Percentiles rank a stretch among this genome's conserved stretches.
phyloP scores from a whole-genome alignment of 805 yeast genomes.

The Metschnikowia kunwiensis region DNA sequence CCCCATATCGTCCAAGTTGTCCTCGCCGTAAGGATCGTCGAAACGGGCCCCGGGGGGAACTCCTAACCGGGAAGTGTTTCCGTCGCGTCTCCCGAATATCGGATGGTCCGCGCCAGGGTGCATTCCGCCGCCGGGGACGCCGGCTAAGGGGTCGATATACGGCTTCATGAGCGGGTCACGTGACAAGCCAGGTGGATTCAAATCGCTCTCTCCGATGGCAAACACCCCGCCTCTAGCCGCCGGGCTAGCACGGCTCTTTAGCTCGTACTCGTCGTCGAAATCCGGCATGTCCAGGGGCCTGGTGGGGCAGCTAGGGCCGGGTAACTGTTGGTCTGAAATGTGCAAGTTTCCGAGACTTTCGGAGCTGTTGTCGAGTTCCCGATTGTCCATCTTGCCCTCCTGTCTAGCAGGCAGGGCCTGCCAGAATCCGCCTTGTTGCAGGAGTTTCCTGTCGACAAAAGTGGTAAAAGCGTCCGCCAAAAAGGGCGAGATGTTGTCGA shows the following conservation, averaged over 20 bases:
- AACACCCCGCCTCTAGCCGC: slow-evolving; percentile 18
- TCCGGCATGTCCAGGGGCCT: slow-evolving; percentile 46
- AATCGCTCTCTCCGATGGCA: slow-evolving; percentile 49
- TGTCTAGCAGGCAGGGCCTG: background rate
- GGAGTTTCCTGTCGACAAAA: slow-evolving; percentile 3
- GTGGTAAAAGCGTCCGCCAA: background rate
- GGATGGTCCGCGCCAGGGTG: slow-evolving; percentile 52
- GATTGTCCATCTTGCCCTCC: background rate
- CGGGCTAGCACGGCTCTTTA: slow-evolving; percentile 11
- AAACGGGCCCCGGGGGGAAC: slow-evolving; percentile 49
- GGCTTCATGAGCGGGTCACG: slow-evolving; percentile 44
- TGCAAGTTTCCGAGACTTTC: too few relatives aligned
- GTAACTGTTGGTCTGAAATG: too few relatives aligned
- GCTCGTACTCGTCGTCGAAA: slow-evolving; percentile 53
- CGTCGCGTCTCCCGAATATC: slow-evolving; percentile 36
- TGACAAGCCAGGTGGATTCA: slow-evolving; percentile 45
- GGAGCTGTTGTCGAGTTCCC: too few relatives aligned
- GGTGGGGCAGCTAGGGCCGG: background rate
- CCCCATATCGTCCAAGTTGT: slow-evolving; percentile 43
- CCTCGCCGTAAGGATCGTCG: slow-evolving; percentile 50
- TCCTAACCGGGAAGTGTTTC: slow-evolving; percentile 29
- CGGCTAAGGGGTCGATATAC: slow-evolving; percentile 40
- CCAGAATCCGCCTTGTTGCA: slow-evolving; percentile 6
- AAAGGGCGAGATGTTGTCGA: slow-evolving; percentile 1
- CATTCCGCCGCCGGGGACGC: slow-evolving; percentile 49